Base-by-base conservation (phyloP, 768 basidiomycete genomes). In the Leccinum truebloodii region DNA sequence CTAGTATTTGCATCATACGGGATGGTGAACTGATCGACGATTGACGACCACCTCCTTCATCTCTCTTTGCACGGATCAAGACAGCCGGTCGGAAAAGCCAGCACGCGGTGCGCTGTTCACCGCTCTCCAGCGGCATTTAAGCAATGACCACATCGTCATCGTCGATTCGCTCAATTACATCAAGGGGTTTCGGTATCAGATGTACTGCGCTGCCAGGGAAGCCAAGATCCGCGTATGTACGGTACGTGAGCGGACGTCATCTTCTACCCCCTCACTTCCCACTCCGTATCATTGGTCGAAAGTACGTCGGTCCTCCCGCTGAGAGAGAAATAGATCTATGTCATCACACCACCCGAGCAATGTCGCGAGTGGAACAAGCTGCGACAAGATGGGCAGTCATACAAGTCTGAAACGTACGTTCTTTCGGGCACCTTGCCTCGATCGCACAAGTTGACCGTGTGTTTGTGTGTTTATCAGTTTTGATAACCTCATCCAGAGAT, bases 171-270 rank as follows among this genome's bases (percentile, higher is more conserved):
- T 91, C 65, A 98, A 98, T 71, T 98, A 99, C 75, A 98, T 98
- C 81, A 98, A 99, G 73, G 96, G 96, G 12, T 97, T 94, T 71
- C 87, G 97, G 32, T 99, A 99, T 75, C 97, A 99, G 73, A 87
- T 99, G 78, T 97, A 98, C 71, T 98, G 96, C 70, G 92, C 93
- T 1, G 95, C 95, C 5, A 79, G 94, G 55, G 97, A 99, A 71
- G 82, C 87, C 65, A 90, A 89, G 66, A 79, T 94, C 28, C 80
- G 95, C 35, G 86, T 90, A 5, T 94, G 91, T 73, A 98, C 97
- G 51, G 95, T 97, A 65, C 67, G 85, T 79, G 67, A 16, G 6
- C 7, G 24, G 55, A 14, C 18, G 18, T 24, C 22, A 22, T 58
- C 18, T 12, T 6, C 54, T 12, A 10, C 4, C 7, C 24, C 26